Evolutionary conservation across 495 filamentous ascomycete species (phyloP), one percentile per base, ranked within the genome.

Genomic region (Cudoniella acicularis): DNA sequence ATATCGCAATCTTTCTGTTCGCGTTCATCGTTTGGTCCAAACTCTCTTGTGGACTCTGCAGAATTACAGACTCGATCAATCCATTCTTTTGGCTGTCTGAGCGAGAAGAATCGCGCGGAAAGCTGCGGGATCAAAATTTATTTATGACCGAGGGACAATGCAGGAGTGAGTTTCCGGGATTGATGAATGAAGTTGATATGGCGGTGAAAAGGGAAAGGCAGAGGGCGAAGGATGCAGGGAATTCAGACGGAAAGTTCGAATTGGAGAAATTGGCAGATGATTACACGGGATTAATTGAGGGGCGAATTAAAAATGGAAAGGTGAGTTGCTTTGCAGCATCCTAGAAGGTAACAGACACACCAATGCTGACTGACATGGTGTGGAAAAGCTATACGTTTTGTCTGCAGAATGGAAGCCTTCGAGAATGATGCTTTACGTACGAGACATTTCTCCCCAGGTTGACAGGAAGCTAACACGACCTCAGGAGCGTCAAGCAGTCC

Each of bases 121-220:
- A 30, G 25, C 1, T 9, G 3, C 22, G 23, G n/a, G 49, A 67
- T 13, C 4, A 70, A 53, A 74, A 73, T 61, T 66, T 74, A 20
- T 73, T 64, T 30, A 69, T 82, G 9, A 70, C 63, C 20, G 70
- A 73, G 21, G 53, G 61, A 17, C 69, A 78, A 59, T 82, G 79
- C 64, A 41, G 61, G 11, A 59, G 66, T 46, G 56, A 68, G 11
- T 82, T 82, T 58, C 79, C 78, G 0, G 73, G 72, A 3, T 65
- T 82, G 8, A 73, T 70, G 9, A 67, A 70, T 23, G 70, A 79
- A 59, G 69, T 82, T 53, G 77, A 79, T 48, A 57, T 70, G 43
- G 66, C 60, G 3, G 79, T 79, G 0, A 67, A 73, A 47, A 63
- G 72, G 52, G 79, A 36, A 36, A 36, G 30, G 6, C 6, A 36